A percentile compares a stretch with the other conserved stretches of the same genome.
Conservation (phyloP, 208 protist genomes). For the Crithidia expoeki region DNA sequence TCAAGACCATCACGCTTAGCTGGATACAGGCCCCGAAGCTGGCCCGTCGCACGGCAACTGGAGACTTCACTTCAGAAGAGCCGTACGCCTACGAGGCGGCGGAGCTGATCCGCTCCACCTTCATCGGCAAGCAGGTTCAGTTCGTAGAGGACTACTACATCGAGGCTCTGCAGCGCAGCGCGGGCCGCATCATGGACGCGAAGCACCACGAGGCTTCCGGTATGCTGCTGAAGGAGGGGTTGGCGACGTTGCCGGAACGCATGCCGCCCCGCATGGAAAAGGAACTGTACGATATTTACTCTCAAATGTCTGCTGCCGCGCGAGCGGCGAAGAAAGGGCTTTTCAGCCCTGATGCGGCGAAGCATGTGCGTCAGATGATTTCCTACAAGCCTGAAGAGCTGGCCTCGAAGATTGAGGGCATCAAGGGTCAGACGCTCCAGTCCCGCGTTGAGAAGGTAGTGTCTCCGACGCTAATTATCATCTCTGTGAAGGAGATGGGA, state of each 20-base stretch:
- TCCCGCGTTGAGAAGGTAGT: constrained; percentile 84
- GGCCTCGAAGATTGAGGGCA: constrained; percentile 32
- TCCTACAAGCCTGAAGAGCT: constrained; percentile 57
- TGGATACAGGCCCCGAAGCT: constrained; percentile 86
- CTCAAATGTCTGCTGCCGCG: constrained; percentile 53
- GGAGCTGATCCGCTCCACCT: constrained; percentile 80
- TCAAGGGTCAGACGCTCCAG: constrained; percentile 64
- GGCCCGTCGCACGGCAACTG: constrained; percentile 49
- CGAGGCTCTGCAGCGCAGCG: constrained; percentile 75
- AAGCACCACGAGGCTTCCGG: constrained; percentile 62
- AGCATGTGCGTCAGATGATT: constrained; percentile 68
- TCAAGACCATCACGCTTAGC: constrained; percentile 84
- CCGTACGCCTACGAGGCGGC: constrained; percentile 86
- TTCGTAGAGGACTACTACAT: constrained; percentile 90
- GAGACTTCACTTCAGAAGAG: constrained; percentile 81
- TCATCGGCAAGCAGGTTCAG: constrained; percentile 88
- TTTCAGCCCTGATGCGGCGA: constrained; percentile 59
- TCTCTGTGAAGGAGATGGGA: constrained; percentile 57
- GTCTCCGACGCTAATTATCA: constrained; percentile 55
- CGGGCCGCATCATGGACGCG: constrained; percentile 54
- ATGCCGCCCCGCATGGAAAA: constrained; percentile 73
- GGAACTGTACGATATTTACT: constrained; percentile 66
- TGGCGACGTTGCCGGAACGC: constrained; percentile 65
- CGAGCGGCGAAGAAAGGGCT: constrained; percentile 64
- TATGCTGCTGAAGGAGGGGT: constrained; percentile 77